Percentiles rank a stretch among this genome's conserved stretches.
Evolutionary conservation across 129 eudicot genomes (phyloP).

Genomic region (Tagetes erecta): DNA sequence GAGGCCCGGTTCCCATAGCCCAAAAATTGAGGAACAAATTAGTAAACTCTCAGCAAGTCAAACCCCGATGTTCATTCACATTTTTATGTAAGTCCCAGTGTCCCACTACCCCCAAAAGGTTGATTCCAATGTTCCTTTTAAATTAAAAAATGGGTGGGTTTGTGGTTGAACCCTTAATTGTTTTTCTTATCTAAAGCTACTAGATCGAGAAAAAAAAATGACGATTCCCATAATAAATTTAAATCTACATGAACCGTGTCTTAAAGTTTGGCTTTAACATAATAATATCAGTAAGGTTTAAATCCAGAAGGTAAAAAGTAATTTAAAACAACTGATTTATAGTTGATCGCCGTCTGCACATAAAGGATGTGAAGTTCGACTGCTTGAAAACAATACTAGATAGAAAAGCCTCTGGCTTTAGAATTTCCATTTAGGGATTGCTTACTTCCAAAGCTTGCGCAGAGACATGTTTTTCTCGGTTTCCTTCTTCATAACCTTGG

Average conservation of each 20-base stretch:
- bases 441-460: constrained; percentile 40
- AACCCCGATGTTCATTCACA: no score
- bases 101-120: no score
- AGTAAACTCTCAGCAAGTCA: no score
- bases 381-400: background rate
- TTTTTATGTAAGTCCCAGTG: no score
- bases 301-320: background rate
- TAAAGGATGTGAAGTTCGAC: background rate
- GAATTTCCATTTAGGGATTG: background rate
- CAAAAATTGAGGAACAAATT: no score
- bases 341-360: background rate
- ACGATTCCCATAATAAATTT: background rate
- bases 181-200: no score
- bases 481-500: constrained; percentile 47
- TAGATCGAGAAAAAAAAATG: background rate
- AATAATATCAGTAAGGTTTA: background rate
- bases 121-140: no score
- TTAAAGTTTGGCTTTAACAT: constrained; percentile 7
- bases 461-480: constrained; percentile 44
- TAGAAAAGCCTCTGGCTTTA: background rate
- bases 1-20: no score
- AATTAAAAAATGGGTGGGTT: no score
- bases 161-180: no score
- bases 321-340: background rate
- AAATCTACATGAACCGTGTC: background rate